These are phyloP conservation scores for Populus davidiana DNA, from an alignment of 345 rosid species.

Conservation along the genomic window DNA sequence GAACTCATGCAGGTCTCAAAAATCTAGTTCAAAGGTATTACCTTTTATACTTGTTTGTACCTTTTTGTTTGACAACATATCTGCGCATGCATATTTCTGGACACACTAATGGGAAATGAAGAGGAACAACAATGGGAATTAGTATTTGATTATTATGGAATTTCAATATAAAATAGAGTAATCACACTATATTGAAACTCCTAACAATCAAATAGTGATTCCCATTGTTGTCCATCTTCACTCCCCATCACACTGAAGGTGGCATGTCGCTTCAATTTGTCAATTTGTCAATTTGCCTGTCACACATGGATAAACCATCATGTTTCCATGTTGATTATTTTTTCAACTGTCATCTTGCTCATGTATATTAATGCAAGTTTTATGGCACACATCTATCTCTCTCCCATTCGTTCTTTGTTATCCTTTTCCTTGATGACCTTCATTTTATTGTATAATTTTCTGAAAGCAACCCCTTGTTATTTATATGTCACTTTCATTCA, in stretches of 20 bases:
- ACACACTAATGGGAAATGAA: background rate
- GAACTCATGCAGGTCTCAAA: conserved; percentile 92
- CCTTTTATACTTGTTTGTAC: background rate
- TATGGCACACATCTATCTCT: background rate
- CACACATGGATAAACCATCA: background rate
- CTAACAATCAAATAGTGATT: no score
- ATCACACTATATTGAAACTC: no score
- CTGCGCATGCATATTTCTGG: background rate
- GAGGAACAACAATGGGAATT: background rate
- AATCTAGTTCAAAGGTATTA: conserved; percentile 85
- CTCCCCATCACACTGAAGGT: background rate
- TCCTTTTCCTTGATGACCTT: background rate
- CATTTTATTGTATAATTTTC: background rate
- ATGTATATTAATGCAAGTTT: background rate
- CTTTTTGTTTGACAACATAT: background rate
- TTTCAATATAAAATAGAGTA: no score
- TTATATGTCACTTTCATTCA: conserved; percentile 11
- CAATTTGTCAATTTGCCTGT: background rate
- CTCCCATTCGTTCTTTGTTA: background rate
- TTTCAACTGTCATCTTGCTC: background rate
- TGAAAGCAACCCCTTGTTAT: background rate
- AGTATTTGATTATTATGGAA: background rate
- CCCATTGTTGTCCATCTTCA: background rate
- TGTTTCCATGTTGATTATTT: background rate
- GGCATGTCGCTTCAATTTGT: background rate